phyloP scores from a whole-genome alignment of 495 filamentous ascomycete genomes.

The Viridothelium virens region DNA sequence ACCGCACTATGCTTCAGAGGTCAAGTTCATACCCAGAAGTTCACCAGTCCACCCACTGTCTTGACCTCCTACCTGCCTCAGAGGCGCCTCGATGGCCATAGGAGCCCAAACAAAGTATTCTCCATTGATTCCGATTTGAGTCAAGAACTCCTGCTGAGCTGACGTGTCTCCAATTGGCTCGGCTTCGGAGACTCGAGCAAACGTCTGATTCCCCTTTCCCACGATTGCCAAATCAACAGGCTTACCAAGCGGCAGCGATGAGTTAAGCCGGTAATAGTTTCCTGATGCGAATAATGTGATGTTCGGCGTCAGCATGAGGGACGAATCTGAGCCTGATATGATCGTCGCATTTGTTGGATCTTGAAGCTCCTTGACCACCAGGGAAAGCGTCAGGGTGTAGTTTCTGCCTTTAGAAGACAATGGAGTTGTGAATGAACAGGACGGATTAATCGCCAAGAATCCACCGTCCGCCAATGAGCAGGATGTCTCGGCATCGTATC shows the following conservation, averaged over 20 bases:
- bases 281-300: slow-evolving; percentile 43
- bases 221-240: slow-evolving; percentile 41
- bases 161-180: slow-evolving; percentile 14
- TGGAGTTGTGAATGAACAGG: slow-evolving; percentile 39
- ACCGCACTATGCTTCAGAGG: not conserved
- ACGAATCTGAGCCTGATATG: slow-evolving; percentile 18
- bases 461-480: slow-evolving; percentile 25
- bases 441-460: slow-evolving; percentile 27
- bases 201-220: slow-evolving; percentile 38
- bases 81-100: slow-evolving; percentile 45
- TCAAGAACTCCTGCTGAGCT: slow-evolving; percentile 37
- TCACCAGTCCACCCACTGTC: slow-evolving; percentile 18
- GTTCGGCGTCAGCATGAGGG: slow-evolving; percentile 26
- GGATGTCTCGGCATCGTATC: slow-evolving; percentile 37
- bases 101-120: slow-evolving; percentile 38
- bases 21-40: slow-evolving; percentile 15
- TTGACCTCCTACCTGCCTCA: slow-evolving; percentile 36
- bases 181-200: slow-evolving; percentile 29
- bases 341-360: slow-evolving; percentile 14
- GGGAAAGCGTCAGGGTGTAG: slow-evolving; percentile 42
- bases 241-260: slow-evolving; percentile 35
- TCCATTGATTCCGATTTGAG: slow-evolving; percentile 40
- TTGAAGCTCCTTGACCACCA: slow-evolving; percentile 6
- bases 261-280: slow-evolving; percentile 41
- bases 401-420: slow-evolving; percentile 43